Conservation (phyloP, 2,329 filamentous ascomycete genomes). For the Aspergillus neoniger region DNA sequence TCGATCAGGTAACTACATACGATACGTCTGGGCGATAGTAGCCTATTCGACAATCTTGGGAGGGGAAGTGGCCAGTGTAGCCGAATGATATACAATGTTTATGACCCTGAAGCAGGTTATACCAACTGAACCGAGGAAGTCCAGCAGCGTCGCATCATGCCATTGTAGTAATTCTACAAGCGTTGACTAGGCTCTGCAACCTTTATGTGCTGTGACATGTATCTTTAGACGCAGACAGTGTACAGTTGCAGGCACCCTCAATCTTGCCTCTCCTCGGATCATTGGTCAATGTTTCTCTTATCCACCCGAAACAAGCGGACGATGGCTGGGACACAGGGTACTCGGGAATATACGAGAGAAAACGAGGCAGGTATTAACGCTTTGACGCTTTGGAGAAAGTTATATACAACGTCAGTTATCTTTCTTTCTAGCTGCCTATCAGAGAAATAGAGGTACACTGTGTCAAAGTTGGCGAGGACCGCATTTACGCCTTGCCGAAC, state of each 20-base stretch:
- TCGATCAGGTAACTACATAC: neutral
- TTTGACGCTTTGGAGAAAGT: slow-evolving; percentile 36
- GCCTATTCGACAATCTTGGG: neutral
- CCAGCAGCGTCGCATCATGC: neutral
- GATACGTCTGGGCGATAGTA: neutral
- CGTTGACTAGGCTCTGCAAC: neutral
- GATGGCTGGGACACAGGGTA: neutral
- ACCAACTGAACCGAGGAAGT: neutral
- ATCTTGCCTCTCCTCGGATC: too few relatives aligned
- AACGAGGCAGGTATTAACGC: slow-evolving; percentile 28
- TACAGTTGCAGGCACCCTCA: too few relatives aligned
- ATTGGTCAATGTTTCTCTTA: too few relatives aligned
- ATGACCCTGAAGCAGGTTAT: neutral
- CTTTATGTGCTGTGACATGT: too few relatives aligned
- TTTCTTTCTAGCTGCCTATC: slow-evolving; percentile 30
- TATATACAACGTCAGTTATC: slow-evolving; percentile 42
- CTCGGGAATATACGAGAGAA: slow-evolving; percentile 9
- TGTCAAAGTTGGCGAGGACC: slow-evolving; percentile 12
- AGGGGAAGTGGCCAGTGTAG: neutral
- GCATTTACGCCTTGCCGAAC: slow-evolving; percentile 44
- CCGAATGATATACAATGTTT: neutral
- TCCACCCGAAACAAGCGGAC: neutral
- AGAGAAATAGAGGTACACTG: slow-evolving; percentile 40
- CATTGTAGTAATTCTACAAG: neutral
- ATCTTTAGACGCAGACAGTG: too few relatives aligned